phyloP scores from a whole-genome alignment of 441 rosid species.

The Jatropha podagrica region DNA sequence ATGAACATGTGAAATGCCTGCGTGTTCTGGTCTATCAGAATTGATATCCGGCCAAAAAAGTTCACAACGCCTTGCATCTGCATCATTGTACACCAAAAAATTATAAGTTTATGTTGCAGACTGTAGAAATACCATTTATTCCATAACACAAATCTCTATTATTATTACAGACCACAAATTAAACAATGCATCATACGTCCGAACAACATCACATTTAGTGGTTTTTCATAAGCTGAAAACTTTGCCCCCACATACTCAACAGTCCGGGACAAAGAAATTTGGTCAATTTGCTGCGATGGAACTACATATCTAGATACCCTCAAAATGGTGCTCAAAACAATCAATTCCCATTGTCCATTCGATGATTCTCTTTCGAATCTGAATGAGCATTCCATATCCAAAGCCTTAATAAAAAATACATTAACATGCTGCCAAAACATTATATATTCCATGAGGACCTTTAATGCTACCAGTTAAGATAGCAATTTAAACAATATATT shows the following conservation, averaged over 20 bases:
- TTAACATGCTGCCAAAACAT: not conserved
- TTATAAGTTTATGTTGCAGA: not conserved
- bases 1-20: conserved; percentile 96
- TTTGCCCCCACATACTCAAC: not conserved
- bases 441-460: not conserved
- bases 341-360: not conserved
- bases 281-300: not conserved
- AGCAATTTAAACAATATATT: not conserved
- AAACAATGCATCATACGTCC: not conserved
- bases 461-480: not conserved
- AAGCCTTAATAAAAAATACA: not conserved
- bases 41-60: conserved; percentile 83
- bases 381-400: not conserved
- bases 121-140: not conserved
- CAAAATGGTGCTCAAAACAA: not conserved
- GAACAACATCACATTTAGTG: not conserved
- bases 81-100: conserved; percentile 7
- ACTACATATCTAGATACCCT: not conserved
- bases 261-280: not conserved
- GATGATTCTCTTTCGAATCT: not conserved
- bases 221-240: not conserved
- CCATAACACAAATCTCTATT: not conserved
- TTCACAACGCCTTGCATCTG: conserved; percentile 98
- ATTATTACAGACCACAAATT: not conserved
- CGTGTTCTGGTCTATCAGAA: conserved; percentile 94